A percentile compares a stretch with the other conserved stretches of the same genome.
Conservation (phyloP, 225 moss, liverwort and hornwort genomes). For the Marchantia paleacea region DNA sequence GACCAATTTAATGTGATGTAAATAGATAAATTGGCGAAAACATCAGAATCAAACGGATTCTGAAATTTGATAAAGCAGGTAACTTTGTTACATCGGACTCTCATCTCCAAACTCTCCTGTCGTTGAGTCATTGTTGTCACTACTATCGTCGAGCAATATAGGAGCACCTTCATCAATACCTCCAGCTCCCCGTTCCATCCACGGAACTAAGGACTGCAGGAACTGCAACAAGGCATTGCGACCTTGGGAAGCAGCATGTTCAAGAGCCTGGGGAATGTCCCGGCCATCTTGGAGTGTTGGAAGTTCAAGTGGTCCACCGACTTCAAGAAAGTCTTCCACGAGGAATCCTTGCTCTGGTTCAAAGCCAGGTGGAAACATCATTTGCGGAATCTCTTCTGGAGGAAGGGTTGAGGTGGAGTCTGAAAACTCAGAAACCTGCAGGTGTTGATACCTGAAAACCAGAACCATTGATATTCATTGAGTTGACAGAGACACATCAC, state of each 20-base stretch:
- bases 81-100: constrained; percentile 5
- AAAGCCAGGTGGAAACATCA: constrained; percentile 39
- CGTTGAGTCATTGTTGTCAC: constrained; percentile 28
- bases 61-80: not conserved
- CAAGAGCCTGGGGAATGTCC: constrained; percentile 17
- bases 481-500: not conserved
- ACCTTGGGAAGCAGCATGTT: constrained; percentile 34
- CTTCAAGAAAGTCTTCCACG: constrained; percentile 37
- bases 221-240: constrained; percentile 60
- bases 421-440: constrained; percentile 80
- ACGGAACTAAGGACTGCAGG: constrained; percentile 70
- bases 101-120: constrained; percentile 17
- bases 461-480: not conserved
- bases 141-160: constrained; percentile 35
- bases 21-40: not conserved
- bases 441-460: constrained; percentile 62
- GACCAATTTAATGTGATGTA: not conserved
- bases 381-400: constrained; percentile 63
- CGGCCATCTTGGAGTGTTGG: constrained; percentile 12
- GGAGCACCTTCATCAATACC: constrained; percentile 31
- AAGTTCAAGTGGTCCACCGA: constrained; percentile 11
- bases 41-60: not conserved
- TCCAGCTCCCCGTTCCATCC: constrained; percentile 54
- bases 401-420: constrained; percentile 70
- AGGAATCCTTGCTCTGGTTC: constrained; percentile 35